A percentile compares a stretch with the other conserved stretches of the same genome.
Conservation (phyloP, 371 early-diverging fungal species). For the Mortierella sp. region DNA sequence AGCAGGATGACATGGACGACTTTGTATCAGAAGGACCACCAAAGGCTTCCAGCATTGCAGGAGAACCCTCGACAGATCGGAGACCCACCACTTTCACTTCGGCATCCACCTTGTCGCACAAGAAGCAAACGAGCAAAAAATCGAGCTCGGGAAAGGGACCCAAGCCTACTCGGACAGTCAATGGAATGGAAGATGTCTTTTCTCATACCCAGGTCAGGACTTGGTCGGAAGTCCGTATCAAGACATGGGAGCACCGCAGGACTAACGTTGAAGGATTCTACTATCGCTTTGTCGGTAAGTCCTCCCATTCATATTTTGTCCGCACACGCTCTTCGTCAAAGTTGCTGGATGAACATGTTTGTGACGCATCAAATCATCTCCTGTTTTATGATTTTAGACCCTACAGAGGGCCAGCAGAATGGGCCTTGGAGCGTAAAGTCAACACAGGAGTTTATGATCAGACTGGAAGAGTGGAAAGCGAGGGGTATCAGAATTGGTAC, state of each 20-base stretch:
- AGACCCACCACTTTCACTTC: background rate
- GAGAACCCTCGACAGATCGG: background rate
- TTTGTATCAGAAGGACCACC: constrained; percentile 23
- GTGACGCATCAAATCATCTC: background rate
- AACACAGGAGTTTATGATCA: constrained; percentile 65
- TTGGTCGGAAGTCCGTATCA: constrained; percentile 73
- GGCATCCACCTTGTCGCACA: background rate
- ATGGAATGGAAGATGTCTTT: constrained; percentile 69
- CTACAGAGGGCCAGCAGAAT: constrained; percentile 70
- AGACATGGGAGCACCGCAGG: constrained; percentile 70
- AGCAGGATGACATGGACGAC: constrained; percentile 39
- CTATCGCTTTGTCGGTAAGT: constrained; percentile 77
- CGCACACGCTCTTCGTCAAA: background rate
- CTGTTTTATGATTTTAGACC: constrained; percentile 44
- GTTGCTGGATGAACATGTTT: background rate
- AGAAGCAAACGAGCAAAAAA: constrained; percentile 15
- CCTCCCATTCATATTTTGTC: background rate
- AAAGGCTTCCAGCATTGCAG: background rate
- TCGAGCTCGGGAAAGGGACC: constrained; percentile 19
- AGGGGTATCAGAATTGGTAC: constrained; percentile 67
- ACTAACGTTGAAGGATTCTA: constrained; percentile 74
- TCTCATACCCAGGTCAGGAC: constrained; percentile 63
- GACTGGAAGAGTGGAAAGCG: constrained; percentile 68
- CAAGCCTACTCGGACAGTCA: constrained; percentile 36
- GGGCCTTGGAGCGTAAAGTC: constrained; percentile 67